phyloP scores from a whole-genome alignment of 2,329 filamentous ascomycete species.

The Sodiomyces alkalinus region DNA sequence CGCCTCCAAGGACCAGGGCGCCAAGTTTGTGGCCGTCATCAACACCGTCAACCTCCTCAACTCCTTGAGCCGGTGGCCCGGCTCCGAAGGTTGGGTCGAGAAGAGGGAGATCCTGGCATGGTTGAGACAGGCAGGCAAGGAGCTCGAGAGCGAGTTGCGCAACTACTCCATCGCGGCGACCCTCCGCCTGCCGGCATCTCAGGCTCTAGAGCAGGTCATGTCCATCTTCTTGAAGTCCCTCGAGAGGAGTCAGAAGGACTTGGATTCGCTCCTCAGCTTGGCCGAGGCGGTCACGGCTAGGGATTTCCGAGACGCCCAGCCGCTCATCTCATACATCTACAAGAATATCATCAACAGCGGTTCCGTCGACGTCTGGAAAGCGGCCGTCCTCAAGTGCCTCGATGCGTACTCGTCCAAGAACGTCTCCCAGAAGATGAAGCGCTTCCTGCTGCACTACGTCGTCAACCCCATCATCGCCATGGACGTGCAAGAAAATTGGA shows the following conservation, averaged over 20 bases:
- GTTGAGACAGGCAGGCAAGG: conserved; percentile 55
- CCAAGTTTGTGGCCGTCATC: conserved; percentile 53
- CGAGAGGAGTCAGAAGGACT: conserved; percentile 54
- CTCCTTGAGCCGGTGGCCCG: conserved; percentile 54
- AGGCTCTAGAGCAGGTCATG: conserved; percentile 81
- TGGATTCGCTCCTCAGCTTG: conserved; percentile 73
- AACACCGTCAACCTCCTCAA: conserved; percentile 80
- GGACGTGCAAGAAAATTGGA: conserved; percentile 81
- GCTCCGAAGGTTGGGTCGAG: conserved; percentile 56
- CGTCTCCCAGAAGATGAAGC: conserved; percentile 78
- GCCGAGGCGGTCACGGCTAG: conserved; percentile 73
- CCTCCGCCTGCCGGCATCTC: conserved; percentile 72
- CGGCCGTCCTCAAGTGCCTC: conserved; percentile 68
- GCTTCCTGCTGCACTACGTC: conserved; percentile 79
- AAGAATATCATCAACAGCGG: conserved; percentile 67
- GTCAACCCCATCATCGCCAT: conserved; percentile 94
- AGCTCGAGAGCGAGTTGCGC: conserved; percentile 61
- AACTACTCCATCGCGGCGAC: conserved; percentile 52
- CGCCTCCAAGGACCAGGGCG: conserved; percentile 51
- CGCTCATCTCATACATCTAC: conserved; percentile 73
- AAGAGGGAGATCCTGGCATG: conserved; percentile 45
- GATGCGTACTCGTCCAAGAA: conserved; percentile 71
- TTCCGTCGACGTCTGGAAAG: conserved; percentile 74
- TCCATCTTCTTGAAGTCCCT: conserved; percentile 70
- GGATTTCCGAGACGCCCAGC: conserved; percentile 63